Base-by-base conservation (phyloP, 2,329 filamentous ascomycete genomes). In the Penicillium digitatum region DNA sequence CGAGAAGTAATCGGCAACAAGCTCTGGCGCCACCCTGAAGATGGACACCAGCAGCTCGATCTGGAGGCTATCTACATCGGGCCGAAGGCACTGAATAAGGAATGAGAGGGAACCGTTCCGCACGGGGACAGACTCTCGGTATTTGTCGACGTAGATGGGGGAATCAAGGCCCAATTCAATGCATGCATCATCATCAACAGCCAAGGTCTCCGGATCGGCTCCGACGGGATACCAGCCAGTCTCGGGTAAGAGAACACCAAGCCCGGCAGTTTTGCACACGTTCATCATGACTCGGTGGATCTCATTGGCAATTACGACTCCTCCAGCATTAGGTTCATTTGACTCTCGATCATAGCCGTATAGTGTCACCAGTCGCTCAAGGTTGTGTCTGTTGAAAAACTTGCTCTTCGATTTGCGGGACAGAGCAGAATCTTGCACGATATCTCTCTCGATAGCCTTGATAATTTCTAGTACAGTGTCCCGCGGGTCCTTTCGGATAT, bases 1-100 rank as follows among this genome's bases (percentile, higher is more conserved):
- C 40, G 85, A 79, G 68, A 96, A 97, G 71, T 95, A 99, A 66
- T 91, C 86, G 40, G 90, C 88, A 1, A 95, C 83, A 3, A 97
- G 80, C 72, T 97, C 94, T 0, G 95, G 93, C 0, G 88, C 89
- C 8, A 84, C 83, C 58, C 80, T 81, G 68, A 99, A 95, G 32
- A 95, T 90, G 3, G 86, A 81, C 5, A 93, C 77, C 2, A 96
- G 75, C 10, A 99, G 81, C 63, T 96, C 87, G 63, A 87, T 88
- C 68, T 99, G 92, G 57, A 87, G 83, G 32, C 84, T 80, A 72
- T 86, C 91, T 29, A 89, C 87, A 79, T 95, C 93, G 7, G 94
- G 93, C 7, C 89, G 86, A 51, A 99, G 79, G 40, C 81, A 87
- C 60, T 89, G 85, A 1, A 89, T 80, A 61, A 97, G 90, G 34